Evolutionary conservation across 257 asterid species (phyloP), one percentile per base, ranked within the genome.

Genomic region (Datura wrightii): DNA sequence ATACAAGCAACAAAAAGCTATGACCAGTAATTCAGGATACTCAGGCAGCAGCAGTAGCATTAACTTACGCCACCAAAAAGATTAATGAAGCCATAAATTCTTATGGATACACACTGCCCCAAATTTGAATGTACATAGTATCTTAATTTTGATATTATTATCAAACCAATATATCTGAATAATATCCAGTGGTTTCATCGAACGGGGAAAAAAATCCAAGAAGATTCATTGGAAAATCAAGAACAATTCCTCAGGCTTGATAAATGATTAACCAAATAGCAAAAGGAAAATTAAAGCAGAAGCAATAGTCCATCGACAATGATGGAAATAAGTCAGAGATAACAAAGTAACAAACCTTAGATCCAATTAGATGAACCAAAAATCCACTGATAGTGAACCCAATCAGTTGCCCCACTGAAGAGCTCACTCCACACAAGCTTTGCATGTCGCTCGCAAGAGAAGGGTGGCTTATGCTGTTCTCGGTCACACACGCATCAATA

Each of bases 391-490:
- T 86, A 71, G 93, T 89, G 85, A 85, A 93, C n/a, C 97, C 96
- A 56, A 93, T n/a, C 34, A 93, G 92, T 44, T 95, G 93, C 31
- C 96, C 95, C 8, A 84, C 89, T 0, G 92, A 90, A 10, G 94
- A 89, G 71, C 92, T 90, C 46, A 90, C 86, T 82, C 94, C 92
- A 58, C 92, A 86, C 16, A 93, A 92, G 83, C 91, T 92, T 69
- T 92, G 97, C 90, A 92, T 92, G 83, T 93, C 97, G 50, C 94
- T 89, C 4, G 97, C 96, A 87, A 93, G 71, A 7, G 90, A 84
- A 63, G 89, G 82, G 34, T 89, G 87, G 87, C 91, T 92, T 16
- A 90, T 91, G 72, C 93, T 92, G 66, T 89, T 89, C 70, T 91
- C 87, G 2, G 96, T 94, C 85, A 92, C 90, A 72, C 96, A 92